Evolutionary conservation across 2,329 filamentous ascomycete species (phyloP), one percentile per base, ranked within the genome.

Genomic region (Fusarium nelsonii): DNA sequence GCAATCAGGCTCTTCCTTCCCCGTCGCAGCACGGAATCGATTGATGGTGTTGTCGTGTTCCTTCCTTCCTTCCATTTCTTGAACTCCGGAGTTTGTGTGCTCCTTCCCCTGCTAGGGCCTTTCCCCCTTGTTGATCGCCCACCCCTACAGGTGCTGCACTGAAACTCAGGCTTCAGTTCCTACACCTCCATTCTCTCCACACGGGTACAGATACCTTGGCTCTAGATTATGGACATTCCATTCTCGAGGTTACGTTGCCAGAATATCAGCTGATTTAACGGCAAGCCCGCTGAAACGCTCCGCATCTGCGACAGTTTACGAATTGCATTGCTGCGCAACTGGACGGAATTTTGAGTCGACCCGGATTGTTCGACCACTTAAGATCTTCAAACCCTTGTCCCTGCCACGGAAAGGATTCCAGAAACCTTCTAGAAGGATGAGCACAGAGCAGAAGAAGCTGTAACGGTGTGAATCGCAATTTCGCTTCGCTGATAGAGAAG

Each of bases 361-460:
- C 64, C 54, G 68, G 68, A 71, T 69, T 73, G 63, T 56, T 61
- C 46, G 55, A 43, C 69, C 60, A 62, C 61, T 49, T 48, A 63
- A 46, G 53, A 48, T 53, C 41, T 55, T 49, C 37, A 61, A 41
- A 60, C 49, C 59, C 61, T 36, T 52, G 41, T 51, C 71, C 65
- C 59, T 54, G 58, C 26, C 40, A 23, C 55, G 65, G 69, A 54
- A 57, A 43, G 52, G 62, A 65, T 75, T 75, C 73, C 68, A 73
- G 50, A 60, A 59, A 53, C 64, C 74, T 76, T 76, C 74, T 74
- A 76, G 74, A 76, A 75, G 71, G 73, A 63, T 56, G 53, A 59
- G 58, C 41, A 66, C 48, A 54, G 49, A 63, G 56, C 53, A 36
- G 41, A 49, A 59, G 41, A 57, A 65, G 63, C 52, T 56, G 48